Evolutionary conservation across 2,329 filamentous ascomycete species (phyloP).

Genomic region (Blumeria hordei): DNA sequence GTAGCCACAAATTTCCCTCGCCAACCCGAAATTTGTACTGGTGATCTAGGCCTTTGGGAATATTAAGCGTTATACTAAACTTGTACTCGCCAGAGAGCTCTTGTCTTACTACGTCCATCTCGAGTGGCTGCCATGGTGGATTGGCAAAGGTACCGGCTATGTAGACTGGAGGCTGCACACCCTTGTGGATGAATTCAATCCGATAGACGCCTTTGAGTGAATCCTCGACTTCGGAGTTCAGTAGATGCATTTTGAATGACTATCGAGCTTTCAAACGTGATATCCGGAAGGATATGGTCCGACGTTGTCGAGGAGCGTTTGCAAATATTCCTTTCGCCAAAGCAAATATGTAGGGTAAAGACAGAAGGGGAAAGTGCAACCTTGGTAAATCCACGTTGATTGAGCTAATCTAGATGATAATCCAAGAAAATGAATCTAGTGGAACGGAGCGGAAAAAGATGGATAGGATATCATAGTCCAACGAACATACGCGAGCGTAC

Average conservation of each 20-base stretch:
- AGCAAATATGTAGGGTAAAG: no score
- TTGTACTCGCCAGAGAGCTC: conserved; percentile 25
- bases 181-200: conserved; percentile 34
- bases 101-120: conserved; percentile 33
- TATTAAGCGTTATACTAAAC: conserved; percentile 31
- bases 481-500: no score
- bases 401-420: no score
- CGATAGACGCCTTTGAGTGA: conserved; percentile 5
- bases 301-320: no score
- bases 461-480: no score
- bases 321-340: no score
- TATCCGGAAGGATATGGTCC: no score
- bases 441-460: no score
- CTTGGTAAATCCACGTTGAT: no score
- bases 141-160: conserved; percentile 44
- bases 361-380: no score
- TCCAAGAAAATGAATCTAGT: no score
- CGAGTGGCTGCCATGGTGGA: conserved; percentile 39
- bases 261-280: background rate
- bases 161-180: conserved; percentile 40
- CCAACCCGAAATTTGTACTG: conserved; percentile 57
- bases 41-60: conserved; percentile 31
- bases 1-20: conserved; percentile 41
- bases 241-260: background rate
- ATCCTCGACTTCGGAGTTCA: background rate